Conservation (phyloP, 768 basidiomycete genomes). For the Hericium rajendrae region DNA sequence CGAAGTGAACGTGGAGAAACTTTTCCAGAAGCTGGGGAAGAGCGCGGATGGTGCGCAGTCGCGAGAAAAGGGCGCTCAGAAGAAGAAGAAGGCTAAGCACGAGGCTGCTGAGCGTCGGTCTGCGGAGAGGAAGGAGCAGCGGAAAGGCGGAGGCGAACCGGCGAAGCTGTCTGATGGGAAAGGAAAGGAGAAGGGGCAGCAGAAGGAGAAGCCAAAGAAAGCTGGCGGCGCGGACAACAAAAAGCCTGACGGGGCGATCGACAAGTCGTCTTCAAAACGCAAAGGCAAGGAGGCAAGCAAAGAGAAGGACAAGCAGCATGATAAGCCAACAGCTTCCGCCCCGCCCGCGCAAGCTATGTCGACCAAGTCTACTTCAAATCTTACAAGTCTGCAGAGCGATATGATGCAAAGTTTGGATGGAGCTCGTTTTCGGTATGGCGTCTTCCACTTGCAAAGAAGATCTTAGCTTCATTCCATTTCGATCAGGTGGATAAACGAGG, state of each 20-base stretch:
- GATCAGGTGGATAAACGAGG: slow-evolving; percentile 81
- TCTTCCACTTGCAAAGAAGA: neutral
- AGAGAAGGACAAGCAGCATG: neutral
- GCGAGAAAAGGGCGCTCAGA: neutral
- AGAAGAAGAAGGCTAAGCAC: neutral
- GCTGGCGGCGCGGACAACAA: too few relatives aligned
- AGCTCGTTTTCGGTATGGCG: slow-evolving; percentile 71
- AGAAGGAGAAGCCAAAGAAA: neutral
- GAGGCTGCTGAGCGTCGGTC: neutral
- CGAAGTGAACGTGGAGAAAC: slow-evolving; percentile 50
- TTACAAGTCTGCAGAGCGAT: slow-evolving; percentile 66
- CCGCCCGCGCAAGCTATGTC: neutral
- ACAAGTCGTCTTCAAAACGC: too few relatives aligned
- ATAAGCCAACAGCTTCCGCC: neutral
- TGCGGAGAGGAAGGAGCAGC: slow-evolving; percentile 3
- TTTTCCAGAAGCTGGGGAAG: slow-evolving; percentile 39
- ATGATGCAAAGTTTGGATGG: slow-evolving; percentile 80
- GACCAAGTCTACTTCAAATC: slow-evolving; percentile 7
- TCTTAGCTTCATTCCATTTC: neutral
- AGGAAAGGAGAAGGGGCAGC: neutral
- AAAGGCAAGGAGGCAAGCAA: neutral
- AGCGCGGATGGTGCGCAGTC: slow-evolving; percentile 8
- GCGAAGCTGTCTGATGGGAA: neutral
- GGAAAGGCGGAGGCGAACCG: neutral
- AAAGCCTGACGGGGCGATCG: too few relatives aligned